Evolutionary conservation across 768 basidiomycete species (phyloP), one percentile per base, ranked within the genome.

Genomic region (Rhodotorula graminis): DNA sequence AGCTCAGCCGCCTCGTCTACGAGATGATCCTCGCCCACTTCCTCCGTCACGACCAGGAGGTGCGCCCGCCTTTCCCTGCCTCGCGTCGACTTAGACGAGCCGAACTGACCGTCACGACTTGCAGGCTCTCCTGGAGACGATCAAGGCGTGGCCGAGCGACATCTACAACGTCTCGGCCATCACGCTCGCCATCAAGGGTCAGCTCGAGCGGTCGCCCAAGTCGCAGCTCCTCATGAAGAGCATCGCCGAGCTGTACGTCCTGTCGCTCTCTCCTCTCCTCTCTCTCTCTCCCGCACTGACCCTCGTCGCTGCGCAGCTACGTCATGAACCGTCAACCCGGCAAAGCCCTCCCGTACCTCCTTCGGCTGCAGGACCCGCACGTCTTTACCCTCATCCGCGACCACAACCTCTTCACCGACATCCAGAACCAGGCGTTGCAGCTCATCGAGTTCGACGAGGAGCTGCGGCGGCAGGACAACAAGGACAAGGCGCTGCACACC

Each of bases 401-500:
- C 65, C 84, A 96, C 79, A 95, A 95, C 78, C 83, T 99, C 12
- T 99, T 96, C 81, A 91, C 93, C 33, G 92, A 91, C 67, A 91
- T 99, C 4, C 90, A 91, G 78, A 93, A 98, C 78, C 93, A 96
- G 81, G 93, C 91, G 27, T 83, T 96, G 6, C 84, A 93, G 19
- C 87, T 99, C 3, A 89, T 99, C 21, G 92, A 98, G 78, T 98
- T 98, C 73, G 95, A 97, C 77, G 88, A 91, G 68, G 92, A 95
- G 80, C 83, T 94, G 44, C 87, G 87, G 81, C 86, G 87, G 75
- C 86, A 85, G 83, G 0, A 81, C 82, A 31, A 15, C 9, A 60
- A 73, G 25, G 64, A 76, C 52, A 57, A 78, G 53, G 76, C 75
- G 49, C 44, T 42, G 11, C 67, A 62, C 31, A 67, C 76, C 33